Evolutionary conservation across 1,139 yeast species (phyloP), one percentile per base, ranked within the genome.

Genomic region (Yamadazyma dushanensis): DNA sequence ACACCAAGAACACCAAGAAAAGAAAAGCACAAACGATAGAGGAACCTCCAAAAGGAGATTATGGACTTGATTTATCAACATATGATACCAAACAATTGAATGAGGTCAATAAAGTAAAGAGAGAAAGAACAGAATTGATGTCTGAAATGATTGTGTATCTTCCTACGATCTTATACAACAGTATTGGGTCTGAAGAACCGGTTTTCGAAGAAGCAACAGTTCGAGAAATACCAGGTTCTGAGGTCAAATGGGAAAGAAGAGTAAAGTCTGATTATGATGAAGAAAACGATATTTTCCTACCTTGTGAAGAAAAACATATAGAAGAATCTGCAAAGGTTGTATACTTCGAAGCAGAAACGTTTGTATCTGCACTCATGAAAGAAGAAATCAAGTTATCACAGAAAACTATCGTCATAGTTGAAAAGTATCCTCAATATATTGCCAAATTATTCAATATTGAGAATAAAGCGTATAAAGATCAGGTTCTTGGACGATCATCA

Each of bases 231-330:
- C 35, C 30, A 13, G 37, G 34, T 4, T 26, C 39, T 26, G 38
- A 49, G 8, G 56, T 70, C 5, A 46, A 45, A 29, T 70, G 75
- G 74, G 58, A 54, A 37, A 48, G 76, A 8, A 48, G 51, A 17
- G 54, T 62, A 3, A 55, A 43, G 18, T 66, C 81, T 1, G 49
- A 54, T 1, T 80, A 76, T 50, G 73, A 74, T 46, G 46, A 58
- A 13, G 53, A 49, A 3, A 60, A 62, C 29, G 84, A 78, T 44
- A 50, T 71, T 0, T 83, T 78, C 43, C 65, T 76, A 7, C 89
- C 90, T 0, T 63, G 76, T 36, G 59, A 54, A 0, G 57, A 68
- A 0, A 59, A 53, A 21, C 54, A 66, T 4, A 43, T 65, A 1
- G 58, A 61, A 3, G 87, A 82, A 48, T 57, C 58, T 15, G 60